Conservation (phyloP, 192 early-diverging fungal species). For the Borealophlyctis nickersoniae region DNA sequence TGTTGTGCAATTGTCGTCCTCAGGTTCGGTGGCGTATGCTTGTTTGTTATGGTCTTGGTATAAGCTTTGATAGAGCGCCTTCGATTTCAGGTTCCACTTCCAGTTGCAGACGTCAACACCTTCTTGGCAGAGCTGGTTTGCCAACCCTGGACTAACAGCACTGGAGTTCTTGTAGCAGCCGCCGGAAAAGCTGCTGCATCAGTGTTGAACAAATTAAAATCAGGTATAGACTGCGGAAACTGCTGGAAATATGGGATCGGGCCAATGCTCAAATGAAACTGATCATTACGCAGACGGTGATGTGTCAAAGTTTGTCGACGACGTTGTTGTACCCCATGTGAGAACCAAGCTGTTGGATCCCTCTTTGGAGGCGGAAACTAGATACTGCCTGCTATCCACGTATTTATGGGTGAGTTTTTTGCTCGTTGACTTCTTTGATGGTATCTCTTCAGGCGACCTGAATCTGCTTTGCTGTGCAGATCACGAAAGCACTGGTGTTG, state of each 20-base stretch:
- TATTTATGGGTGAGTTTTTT: slow-evolving; percentile 18
- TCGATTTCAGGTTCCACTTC: slow-evolving; percentile 9
- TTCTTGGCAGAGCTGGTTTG: slow-evolving; percentile 11
- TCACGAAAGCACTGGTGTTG: slow-evolving; percentile 65
- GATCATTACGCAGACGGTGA: neutral
- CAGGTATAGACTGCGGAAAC: slow-evolving; percentile 14
- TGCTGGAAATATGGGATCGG: neutral
- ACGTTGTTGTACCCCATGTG: neutral
- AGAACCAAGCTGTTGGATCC: neutral
- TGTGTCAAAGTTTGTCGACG: slow-evolving; percentile 5
- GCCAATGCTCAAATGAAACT: neutral
- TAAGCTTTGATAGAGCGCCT: too few relatives aligned
- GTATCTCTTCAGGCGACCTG: slow-evolving; percentile 8
- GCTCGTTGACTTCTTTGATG: slow-evolving; percentile 8
- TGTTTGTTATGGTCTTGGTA: too few relatives aligned
- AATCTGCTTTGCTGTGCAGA: slow-evolving; percentile 39
- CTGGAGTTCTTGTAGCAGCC: slow-evolving; percentile 44
- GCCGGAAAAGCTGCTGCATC: slow-evolving; percentile 58
- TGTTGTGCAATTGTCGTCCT: slow-evolving; percentile 16
- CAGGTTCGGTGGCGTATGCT: too few relatives aligned
- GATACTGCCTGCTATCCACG: neutral
- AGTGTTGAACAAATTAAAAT: slow-evolving; percentile 63
- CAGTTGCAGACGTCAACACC: slow-evolving; percentile 19
- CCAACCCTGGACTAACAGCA: slow-evolving; percentile 30
- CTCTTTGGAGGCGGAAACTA: neutral